Evolutionary conservation across 148 eudicot genomes (phyloP), one percentile per base, ranked within the genome.

Genomic region (Fagopyrum tataricum): DNA sequence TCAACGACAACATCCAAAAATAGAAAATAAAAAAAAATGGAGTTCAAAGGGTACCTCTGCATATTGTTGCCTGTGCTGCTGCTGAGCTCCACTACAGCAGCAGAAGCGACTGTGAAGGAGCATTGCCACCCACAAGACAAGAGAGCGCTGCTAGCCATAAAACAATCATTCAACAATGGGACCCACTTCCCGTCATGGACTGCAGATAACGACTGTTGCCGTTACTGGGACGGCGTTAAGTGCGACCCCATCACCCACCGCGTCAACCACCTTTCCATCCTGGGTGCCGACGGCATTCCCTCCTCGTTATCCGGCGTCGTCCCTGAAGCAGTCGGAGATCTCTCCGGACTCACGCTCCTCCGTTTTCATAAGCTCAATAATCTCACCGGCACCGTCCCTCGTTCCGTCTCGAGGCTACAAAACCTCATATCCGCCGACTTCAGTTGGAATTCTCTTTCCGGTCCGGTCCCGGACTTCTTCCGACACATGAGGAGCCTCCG

Each of bases 381-480:
- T 41, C n/a, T 89, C 46, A 69, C 78, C 42, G 90, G 93, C 5
- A 58, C 83, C 4, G 81, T 89, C 66, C 93, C 90, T 0, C 42
- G 77, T 3, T 80, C 87, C 0, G 73, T 89, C 8, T 75, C 80
- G 52, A 80, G 69, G 62, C 79, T 87, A 1, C 80, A 56, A 6
- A 76, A 79, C 39, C 75, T 89, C 5, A 74, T 81, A 11, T 77
- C 74, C 31, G 78, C 87, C 67, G 78, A 78, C 47, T 79, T 89
- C 48, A 77, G 81, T 51, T 17, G 75, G 0, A 85, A 83, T 59
- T 74, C 77, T 9, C 71, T 89, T 44, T 71, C 85, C 44, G 88
- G 87, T 10, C 42, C 72, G 4, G 82, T 89, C 68, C 90, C 93
- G 0, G 23, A 69, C 0, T 77, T 79, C 56, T 62, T 87, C 14